Conservation (phyloP, 805 yeast genomes). For the Cyberlindnera euphorbiiphila region DNA sequence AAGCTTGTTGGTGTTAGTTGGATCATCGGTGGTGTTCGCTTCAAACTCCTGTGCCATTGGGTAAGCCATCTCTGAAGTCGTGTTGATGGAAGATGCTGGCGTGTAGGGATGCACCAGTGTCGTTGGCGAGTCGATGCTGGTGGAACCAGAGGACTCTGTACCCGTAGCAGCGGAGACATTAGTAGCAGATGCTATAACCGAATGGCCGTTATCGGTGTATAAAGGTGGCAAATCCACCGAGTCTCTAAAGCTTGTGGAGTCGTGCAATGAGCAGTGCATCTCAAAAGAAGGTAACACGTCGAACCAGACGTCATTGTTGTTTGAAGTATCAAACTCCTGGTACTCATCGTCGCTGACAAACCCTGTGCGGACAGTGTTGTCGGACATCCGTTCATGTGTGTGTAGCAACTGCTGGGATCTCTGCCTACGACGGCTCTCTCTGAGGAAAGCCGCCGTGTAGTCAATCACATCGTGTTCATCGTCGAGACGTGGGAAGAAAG, state of each 20-base stretch:
- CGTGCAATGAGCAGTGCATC: slow-evolving; percentile 50
- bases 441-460: slow-evolving; percentile 14
- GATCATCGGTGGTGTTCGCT: neutral
- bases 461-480: slow-evolving; percentile 17
- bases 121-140: too few relatives aligned
- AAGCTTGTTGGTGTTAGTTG: slow-evolving; percentile 41
- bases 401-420: slow-evolving; percentile 9
- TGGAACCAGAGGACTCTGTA: neutral
- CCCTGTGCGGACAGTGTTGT: slow-evolving; percentile 10
- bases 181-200: neutral
- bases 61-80: neutral
- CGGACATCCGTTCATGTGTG: neutral
- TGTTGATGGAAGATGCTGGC: neutral
- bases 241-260: slow-evolving; percentile 38
- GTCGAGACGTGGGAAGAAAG: slow-evolving; percentile 2
- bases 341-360: slow-evolving; percentile 13
- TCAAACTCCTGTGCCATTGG: neutral
- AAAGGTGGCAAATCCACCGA: slow-evolving; percentile 33
- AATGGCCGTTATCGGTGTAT: slow-evolving; percentile 24
- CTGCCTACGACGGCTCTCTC: slow-evolving; percentile 12
- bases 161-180: too few relatives aligned
- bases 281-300: slow-evolving; percentile 69
- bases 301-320: slow-evolving; percentile 25
- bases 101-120: too few relatives aligned
- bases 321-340: slow-evolving; percentile 3